Conservation (phyloP, 148 eudicot genomes). For the Simmondsia chinensis region DNA sequence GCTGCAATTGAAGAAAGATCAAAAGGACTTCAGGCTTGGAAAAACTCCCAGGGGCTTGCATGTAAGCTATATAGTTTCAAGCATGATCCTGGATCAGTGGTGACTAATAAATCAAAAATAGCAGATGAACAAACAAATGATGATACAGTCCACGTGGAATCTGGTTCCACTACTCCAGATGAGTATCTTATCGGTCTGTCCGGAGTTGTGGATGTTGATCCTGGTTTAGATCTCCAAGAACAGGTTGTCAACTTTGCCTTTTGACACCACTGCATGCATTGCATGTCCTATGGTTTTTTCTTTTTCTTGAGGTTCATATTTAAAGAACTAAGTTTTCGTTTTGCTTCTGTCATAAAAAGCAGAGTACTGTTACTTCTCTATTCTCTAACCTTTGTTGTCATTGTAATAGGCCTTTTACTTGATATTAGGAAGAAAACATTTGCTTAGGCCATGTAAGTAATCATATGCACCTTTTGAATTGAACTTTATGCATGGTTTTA, state of each 20-base stretch:
- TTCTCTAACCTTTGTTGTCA: too few relatives aligned
- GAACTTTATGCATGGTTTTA: too few relatives aligned
- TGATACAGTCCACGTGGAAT: constrained; percentile 29
- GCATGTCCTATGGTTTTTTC: too few relatives aligned
- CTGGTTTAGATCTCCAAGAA: constrained; percentile 72
- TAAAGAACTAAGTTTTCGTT: too few relatives aligned
- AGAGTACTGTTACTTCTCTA: too few relatives aligned
- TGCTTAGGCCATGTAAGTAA: too few relatives aligned
- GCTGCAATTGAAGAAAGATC: constrained; percentile 76
- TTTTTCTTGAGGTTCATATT: too few relatives aligned
- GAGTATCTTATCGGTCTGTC: constrained; percentile 27
- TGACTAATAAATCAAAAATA: constrained; percentile 31
- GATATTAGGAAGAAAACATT: too few relatives aligned
- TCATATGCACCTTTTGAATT: too few relatives aligned
- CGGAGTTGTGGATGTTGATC: constrained; percentile 44
- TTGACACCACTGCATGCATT: too few relatives aligned
- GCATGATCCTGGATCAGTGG: constrained; percentile 38
- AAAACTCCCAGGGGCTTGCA: constrained; percentile 60
- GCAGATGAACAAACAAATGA: constrained; percentile 44
- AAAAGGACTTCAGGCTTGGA: constrained; percentile 66
- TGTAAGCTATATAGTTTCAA: constrained; percentile 69
- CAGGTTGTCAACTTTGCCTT: constrained; percentile 46
- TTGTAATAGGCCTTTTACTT: too few relatives aligned
- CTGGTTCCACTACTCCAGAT: constrained; percentile 42
- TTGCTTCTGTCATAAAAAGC: too few relatives aligned